These are phyloP conservation scores for Leccinum pachyderme DNA, from an alignment of 1,284 basidiomycete species.

Conservation along the genomic window DNA sequence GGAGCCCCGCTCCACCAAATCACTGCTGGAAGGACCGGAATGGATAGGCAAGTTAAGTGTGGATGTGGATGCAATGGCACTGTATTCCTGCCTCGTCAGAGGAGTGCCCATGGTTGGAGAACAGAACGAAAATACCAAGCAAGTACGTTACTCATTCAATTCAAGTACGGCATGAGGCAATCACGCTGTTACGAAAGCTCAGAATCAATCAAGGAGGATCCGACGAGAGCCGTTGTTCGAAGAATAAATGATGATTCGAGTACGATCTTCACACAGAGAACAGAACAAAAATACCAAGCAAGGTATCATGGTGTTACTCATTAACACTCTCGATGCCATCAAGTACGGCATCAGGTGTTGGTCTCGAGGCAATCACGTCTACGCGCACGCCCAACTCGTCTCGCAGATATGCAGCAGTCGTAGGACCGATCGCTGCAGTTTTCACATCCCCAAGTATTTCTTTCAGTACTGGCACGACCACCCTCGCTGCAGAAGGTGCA, in stretches of 20 bases:
- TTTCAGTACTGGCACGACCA: slow-evolving; percentile 51
- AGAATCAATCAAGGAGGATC: too few relatives aligned
- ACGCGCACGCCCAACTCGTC: slow-evolving; percentile 48
- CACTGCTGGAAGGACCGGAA: slow-evolving; percentile 14
- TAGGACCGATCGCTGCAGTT: slow-evolving; percentile 67
- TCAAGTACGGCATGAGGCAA: slow-evolving; percentile 40
- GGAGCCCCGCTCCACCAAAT: slow-evolving; percentile 17
- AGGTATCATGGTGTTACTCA: too few relatives aligned
- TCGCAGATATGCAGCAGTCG: slow-evolving; percentile 53
- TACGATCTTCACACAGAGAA: too few relatives aligned
- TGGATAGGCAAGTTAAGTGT: slow-evolving; percentile 21
- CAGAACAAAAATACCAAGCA: too few relatives aligned
- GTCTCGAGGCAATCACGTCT: slow-evolving; percentile 53
- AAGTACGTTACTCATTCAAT: slow-evolving; percentile 1
- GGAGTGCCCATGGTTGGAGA: slow-evolving; percentile 26
- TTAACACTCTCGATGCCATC: slow-evolving; percentile 1
- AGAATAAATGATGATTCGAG: too few relatives aligned
- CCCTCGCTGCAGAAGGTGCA: slow-evolving; percentile 67
- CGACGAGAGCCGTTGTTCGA: too few relatives aligned
- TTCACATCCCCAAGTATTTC: slow-evolving; percentile 42
- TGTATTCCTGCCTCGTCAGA: slow-evolving; percentile 27
- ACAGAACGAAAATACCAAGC: background rate
- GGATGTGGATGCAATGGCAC: slow-evolving; percentile 27
- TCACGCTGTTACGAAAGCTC: slow-evolving; percentile 25
- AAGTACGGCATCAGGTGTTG: slow-evolving; percentile 47